A percentile compares a stretch with the other conserved stretches of the same genome.
Conservation (phyloP, 805 yeast species). For the Teunomyces pallodes region DNA sequence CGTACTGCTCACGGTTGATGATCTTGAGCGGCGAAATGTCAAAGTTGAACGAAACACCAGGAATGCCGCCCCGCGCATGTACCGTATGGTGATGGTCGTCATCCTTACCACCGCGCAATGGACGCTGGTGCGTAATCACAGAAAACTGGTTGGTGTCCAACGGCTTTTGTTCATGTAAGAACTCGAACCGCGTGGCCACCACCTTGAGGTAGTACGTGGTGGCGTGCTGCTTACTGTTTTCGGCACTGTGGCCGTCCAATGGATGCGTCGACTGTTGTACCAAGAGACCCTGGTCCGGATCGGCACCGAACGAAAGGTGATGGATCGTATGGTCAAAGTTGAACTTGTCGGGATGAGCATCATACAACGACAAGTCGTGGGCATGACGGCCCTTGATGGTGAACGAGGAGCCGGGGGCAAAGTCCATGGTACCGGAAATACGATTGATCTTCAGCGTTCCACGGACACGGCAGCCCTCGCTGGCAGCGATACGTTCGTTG, state of each 20-base stretch:
- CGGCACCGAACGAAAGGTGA: constrained; percentile 81
- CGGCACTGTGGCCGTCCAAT: constrained; percentile 50
- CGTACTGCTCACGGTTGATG: constrained; percentile 72
- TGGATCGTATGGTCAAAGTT: constrained; percentile 76
- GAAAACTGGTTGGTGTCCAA: constrained; percentile 86
- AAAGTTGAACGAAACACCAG: constrained; percentile 83
- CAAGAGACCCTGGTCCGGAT: constrained; percentile 34
- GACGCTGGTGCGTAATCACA: constrained; percentile 84
- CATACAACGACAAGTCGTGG: constrained; percentile 81
- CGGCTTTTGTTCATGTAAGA: constrained; percentile 45
- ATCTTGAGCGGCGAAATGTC: constrained; percentile 93
- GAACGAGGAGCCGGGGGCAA: constrained; percentile 89
- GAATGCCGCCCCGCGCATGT: constrained; percentile 82
- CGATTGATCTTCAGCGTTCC: constrained; percentile 81
- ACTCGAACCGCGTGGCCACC: constrained; percentile 84
- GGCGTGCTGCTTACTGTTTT: constrained; percentile 55
- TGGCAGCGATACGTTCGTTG: constrained; percentile 46
- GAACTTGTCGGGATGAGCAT: constrained; percentile 52
- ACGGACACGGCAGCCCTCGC: constrained; percentile 84
- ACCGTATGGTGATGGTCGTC: constrained; percentile 85
- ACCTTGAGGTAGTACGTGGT: constrained; percentile 83
- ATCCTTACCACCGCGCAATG: constrained; percentile 82
- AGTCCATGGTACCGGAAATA: constrained; percentile 87
- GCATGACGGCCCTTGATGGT: constrained; percentile 60
- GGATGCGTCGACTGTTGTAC: constrained; percentile 51